Evolutionary conservation across 208 protist species (phyloP).

Genomic region (Hexamita inflata): DNA sequence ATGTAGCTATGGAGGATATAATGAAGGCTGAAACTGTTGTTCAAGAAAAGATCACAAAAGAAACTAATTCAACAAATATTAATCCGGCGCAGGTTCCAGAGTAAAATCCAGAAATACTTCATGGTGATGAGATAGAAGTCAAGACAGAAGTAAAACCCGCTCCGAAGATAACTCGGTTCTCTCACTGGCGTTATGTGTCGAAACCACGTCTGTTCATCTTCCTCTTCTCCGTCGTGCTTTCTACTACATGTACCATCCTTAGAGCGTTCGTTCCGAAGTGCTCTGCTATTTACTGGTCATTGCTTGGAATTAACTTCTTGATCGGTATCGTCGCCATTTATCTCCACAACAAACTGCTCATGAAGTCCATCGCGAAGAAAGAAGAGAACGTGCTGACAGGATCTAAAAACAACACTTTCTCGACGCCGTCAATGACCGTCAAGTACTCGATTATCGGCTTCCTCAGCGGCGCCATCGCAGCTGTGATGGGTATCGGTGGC

Average conservation of each 20-base stretch:
- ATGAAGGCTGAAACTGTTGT: not conserved
- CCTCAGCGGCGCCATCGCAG: not conserved
- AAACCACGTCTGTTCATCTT: not conserved
- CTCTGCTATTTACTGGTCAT: not conserved
- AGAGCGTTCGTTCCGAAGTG: not conserved
- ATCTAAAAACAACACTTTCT: not conserved
- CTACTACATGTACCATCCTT: not conserved
- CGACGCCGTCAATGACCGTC: not conserved
- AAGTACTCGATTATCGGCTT: not conserved
- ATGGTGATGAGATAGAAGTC: too few species aligned
- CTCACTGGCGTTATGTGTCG: not conserved
- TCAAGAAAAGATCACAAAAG: not conserved
- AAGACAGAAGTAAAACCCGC: not conserved
- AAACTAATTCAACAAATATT: not conserved
- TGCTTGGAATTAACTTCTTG: not conserved
- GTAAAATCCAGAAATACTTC: too few species aligned
- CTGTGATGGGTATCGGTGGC: conserved; percentile 1
- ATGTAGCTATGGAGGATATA: not conserved
- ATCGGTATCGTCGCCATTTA: not conserved
- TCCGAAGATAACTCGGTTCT: not conserved
- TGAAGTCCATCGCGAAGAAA: too few species aligned
- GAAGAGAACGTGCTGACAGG: not conserved
- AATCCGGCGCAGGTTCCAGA: not conserved
- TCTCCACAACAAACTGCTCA: too few species aligned
- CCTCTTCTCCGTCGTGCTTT: not conserved